Percentiles rank a stretch among this genome's conserved stretches.
Conservation (phyloP, 164 flowering plant genomes). For the Protea cynaroides region DNA sequence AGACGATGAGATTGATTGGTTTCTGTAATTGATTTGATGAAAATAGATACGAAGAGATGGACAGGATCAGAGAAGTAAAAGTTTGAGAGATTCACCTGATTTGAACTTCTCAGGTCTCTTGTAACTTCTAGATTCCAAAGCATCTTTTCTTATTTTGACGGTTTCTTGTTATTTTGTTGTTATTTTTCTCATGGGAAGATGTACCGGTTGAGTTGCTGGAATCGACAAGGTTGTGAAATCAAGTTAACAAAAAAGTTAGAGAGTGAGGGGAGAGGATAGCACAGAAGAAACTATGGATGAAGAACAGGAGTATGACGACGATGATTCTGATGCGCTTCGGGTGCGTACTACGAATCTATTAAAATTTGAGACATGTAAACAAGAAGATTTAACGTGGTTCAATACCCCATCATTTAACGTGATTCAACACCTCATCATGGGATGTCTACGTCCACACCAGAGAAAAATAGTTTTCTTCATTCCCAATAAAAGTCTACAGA, state of each 20-base stretch:
- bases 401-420: too few species aligned
- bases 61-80: conserved; percentile 69
- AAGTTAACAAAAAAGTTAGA: conserved; percentile 15
- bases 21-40: conserved; percentile 14
- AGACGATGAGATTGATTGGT: not conserved
- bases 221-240: conserved; percentile 56
- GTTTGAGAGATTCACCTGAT: conserved; percentile 93
- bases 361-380: too few species aligned
- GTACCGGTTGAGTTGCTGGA: conserved; percentile 64
- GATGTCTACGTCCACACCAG: too few species aligned
- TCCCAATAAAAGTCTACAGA: too few species aligned
- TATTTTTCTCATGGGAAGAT: conserved; percentile 65
- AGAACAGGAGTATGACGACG: conserved; percentile 74
- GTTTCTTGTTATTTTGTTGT: conserved; percentile 2
- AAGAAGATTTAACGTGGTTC: too few species aligned
- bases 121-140: not conserved
- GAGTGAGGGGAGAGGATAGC: conserved; percentile 70
- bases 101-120: conserved; percentile 27
- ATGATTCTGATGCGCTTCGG: conserved; percentile 30
- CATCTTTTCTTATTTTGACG: not conserved
- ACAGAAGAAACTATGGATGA: conserved; percentile 75
- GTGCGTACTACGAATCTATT: conserved; percentile 47
- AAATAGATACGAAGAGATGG: conserved; percentile 36
- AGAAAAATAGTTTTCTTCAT: too few species aligned
- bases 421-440: too few species aligned